Evolutionary conservation across 208 protist genomes (phyloP), one percentile per base, ranked within the genome.

Genomic region (Wallacemonas sp.): DNA sequence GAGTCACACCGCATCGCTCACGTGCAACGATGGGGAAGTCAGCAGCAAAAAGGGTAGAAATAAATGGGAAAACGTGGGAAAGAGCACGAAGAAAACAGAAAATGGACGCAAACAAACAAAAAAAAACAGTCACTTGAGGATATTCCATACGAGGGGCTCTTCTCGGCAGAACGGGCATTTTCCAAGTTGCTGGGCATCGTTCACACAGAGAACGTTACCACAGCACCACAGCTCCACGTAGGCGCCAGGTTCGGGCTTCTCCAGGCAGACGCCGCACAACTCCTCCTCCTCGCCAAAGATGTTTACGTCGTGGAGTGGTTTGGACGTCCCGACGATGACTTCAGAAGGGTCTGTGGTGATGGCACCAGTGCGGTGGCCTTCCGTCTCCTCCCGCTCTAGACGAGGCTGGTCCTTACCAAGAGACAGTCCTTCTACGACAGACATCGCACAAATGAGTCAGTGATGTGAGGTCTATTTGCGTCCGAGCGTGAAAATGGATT

Each of bases 141-240:
- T 92, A 57, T 78, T 86, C 90, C 90, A 95, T 42, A 86, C 72
- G 26, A 95, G 65, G 1, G 90, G 90, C 69, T 89, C 85, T 33
- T 82, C 72, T 18, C 90, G 81, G 65, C 90, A 95, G 63, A 95
- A 93, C 10, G 90, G 90, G 57, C 90, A 95, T 39, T 74, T 77
- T 23, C 87, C 87, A 20, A 95, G 45, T 45, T 89, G 73, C 57
- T 92, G 81, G 0, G 90, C 90, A 54, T 95, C 90, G 12, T 50
- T 61, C 41, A 93, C 85, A 61, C 90, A 95, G 11, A 95, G 69
- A 1, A 91, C 75, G 61, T 95, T 95, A 16, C 80, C 77, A 66
- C 90, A 95, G 65, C 90, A 95, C 85, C 82, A 91, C 45, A 92
- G 62, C 69, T 88, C 77, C 23, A 92, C 87, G 66, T 84, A 91